A percentile compares a stretch with the other conserved stretches of the same genome.
These are phyloP conservation scores for Meredithiella fracta DNA, from an alignment of 2,329 filamentous ascomycete genomes.

Conservation along the genomic window DNA sequence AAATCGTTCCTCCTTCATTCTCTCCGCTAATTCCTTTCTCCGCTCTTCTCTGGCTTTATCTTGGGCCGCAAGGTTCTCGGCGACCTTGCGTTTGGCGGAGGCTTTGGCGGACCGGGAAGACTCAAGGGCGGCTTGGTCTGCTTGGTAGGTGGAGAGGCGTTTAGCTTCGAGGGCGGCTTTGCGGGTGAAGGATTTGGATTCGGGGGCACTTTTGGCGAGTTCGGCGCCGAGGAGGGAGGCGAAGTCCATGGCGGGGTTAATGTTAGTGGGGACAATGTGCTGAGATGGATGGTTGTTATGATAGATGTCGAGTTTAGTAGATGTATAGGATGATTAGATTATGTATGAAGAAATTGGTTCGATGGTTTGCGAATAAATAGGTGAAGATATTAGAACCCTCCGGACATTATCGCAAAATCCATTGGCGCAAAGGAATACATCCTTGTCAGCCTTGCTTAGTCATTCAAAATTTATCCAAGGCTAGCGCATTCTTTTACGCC, in stretches of 20 bases:
- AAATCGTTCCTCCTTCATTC: constrained; percentile 52
- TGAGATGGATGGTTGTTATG: too few relatives aligned
- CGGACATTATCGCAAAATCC: background rate
- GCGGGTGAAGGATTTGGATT: constrained; percentile 58
- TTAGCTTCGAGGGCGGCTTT: constrained; percentile 75
- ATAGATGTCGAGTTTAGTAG: too few relatives aligned
- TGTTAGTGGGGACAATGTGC: too few relatives aligned
- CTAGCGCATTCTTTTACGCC: background rate
- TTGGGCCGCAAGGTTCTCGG: constrained; percentile 66
- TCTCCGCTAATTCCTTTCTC: constrained; percentile 61
- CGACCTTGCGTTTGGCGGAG: constrained; percentile 69
- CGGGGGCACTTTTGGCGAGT: constrained; percentile 62
- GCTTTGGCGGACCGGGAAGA: constrained; percentile 52
- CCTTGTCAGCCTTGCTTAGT: background rate
- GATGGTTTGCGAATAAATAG: too few relatives aligned
- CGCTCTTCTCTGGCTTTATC: constrained; percentile 64
- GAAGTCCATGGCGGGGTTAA: constrained; percentile 62
- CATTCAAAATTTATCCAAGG: background rate
- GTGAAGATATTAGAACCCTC: too few relatives aligned
- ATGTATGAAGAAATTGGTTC: too few relatives aligned
- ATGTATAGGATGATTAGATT: too few relatives aligned
- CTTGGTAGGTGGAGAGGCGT: constrained; percentile 61
- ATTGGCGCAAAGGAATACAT: background rate
- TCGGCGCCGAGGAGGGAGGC: constrained; percentile 83
- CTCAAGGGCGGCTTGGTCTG: constrained; percentile 62